phyloP scores from a whole-genome alignment of 768 basidiomycete species.

The Boletus coccyginus region DNA sequence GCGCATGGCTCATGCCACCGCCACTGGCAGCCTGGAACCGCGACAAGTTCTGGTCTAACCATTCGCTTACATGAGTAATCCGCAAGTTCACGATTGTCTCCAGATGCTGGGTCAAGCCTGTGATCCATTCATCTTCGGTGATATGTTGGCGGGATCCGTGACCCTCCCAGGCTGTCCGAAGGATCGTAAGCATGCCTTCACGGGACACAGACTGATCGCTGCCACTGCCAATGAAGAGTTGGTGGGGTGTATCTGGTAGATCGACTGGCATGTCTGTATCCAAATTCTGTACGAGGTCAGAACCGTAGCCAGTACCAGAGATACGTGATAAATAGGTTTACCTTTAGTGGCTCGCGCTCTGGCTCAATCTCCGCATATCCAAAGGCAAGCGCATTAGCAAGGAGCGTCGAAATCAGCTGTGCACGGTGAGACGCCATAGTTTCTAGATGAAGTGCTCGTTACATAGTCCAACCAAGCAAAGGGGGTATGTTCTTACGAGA shows the following conservation, averaged over 20 bases:
- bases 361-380: slow-evolving; percentile 48
- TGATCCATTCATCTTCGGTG: slow-evolving; percentile 37
- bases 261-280: slow-evolving; percentile 46
- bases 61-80: slow-evolving; percentile 45
- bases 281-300: slow-evolving; percentile 40
- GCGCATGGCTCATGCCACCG: slow-evolving; percentile 30
- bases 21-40: slow-evolving; percentile 38
- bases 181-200: slow-evolving; percentile 8
- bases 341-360: slow-evolving; percentile 50
- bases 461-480: neutral
- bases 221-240: slow-evolving; percentile 33
- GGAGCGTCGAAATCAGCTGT: slow-evolving; percentile 38
- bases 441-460: slow-evolving; percentile 31
- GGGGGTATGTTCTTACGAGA: slow-evolving; percentile 44
- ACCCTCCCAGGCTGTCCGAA: slow-evolving; percentile 19
- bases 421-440: slow-evolving; percentile 49
- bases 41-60: slow-evolving; percentile 48
- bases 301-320: rapidly evolving
- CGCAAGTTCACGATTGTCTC: slow-evolving; percentile 40
- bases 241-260: slow-evolving; percentile 34
- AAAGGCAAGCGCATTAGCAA: slow-evolving; percentile 48
- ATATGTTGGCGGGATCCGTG: slow-evolving; percentile 18
- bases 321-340: slow-evolving; percentile 9
- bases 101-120: slow-evolving; percentile 38
- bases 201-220: slow-evolving; percentile 18